A percentile compares a stretch with the other conserved stretches of the same genome.
Evolutionary conservation across 345 rosid species (phyloP).

Genomic region (Alliaria petiolata): DNA sequence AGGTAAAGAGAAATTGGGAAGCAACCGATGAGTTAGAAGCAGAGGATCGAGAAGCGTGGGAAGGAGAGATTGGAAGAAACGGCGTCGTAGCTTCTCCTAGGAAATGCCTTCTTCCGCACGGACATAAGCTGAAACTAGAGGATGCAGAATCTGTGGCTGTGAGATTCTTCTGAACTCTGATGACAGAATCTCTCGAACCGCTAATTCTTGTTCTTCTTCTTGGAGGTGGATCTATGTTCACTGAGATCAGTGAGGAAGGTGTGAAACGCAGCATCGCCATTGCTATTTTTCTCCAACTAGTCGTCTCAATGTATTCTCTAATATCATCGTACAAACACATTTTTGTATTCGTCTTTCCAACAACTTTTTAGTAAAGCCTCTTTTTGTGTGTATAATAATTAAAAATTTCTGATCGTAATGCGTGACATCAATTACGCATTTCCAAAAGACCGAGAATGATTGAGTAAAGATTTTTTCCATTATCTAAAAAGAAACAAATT

Average conservation of each 20-base stretch:
- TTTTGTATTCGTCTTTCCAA: too few relatives aligned
- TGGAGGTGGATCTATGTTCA: not conserved
- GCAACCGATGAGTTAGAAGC: slow-evolving; percentile 40
- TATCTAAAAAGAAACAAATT: not conserved
- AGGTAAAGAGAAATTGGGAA: too few relatives aligned
- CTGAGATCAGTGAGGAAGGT: too few relatives aligned
- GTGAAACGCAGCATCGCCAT: too few relatives aligned
- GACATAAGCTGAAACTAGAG: slow-evolving; percentile 29
- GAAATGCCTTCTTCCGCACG: slow-evolving; percentile 55
- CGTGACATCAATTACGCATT: not conserved
- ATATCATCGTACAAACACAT: too few relatives aligned
- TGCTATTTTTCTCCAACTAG: too few relatives aligned
- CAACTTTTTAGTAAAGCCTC: too few relatives aligned
- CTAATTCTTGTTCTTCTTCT: not conserved
- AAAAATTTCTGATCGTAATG: not conserved
- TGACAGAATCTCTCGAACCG: not conserved
- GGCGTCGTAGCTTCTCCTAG: slow-evolving; percentile 41
- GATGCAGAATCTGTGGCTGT: not conserved
- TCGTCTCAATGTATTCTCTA: too few relatives aligned
- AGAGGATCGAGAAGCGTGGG: slow-evolving; percentile 35
- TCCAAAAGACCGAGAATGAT: not conserved
- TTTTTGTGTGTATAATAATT: too few relatives aligned
- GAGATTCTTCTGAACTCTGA: slow-evolving; percentile 7
- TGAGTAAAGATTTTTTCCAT: not conserved
- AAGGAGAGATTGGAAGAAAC: slow-evolving; percentile 40